Evolutionary conservation across 2,329 filamentous ascomycete genomes (phyloP).

Genomic region (Sarocladiaceae sp.): DNA sequence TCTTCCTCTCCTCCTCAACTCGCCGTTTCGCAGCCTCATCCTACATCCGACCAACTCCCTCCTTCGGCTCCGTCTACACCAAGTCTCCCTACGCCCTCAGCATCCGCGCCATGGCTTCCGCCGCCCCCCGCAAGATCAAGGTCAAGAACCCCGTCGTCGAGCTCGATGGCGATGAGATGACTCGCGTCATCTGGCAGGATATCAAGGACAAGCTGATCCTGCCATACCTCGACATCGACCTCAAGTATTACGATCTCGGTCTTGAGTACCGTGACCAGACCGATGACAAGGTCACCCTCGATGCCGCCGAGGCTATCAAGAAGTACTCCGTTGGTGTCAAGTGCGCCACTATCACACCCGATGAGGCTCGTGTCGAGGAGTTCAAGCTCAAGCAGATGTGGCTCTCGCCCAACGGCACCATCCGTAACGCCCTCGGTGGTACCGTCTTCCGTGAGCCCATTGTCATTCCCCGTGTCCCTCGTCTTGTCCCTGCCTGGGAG

Average conservation of each 20-base stretch:
- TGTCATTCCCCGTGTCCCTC: slow-evolving; percentile 88
- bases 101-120: slow-evolving; percentile 55
- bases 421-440: slow-evolving; percentile 72
- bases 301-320: slow-evolving; percentile 96
- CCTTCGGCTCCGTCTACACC: slow-evolving; percentile 38
- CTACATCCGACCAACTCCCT: slow-evolving; percentile 25
- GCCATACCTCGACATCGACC: slow-evolving; percentile 93
- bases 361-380: slow-evolving; percentile 93
- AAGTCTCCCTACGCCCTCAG: slow-evolving; percentile 59
- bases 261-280: slow-evolving; percentile 94
- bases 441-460: slow-evolving; percentile 99
- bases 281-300: slow-evolving; percentile 90
- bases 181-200: slow-evolving; percentile 96
- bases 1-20: slow-evolving; percentile 28
- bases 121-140: slow-evolving; percentile 78
- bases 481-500: slow-evolving; percentile 95
- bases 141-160: slow-evolving; percentile 99
- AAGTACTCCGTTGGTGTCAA: slow-evolving; percentile 99
- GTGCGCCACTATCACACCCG: slow-evolving; percentile 98
- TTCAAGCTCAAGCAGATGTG: slow-evolving; percentile 99
- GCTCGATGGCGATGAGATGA: slow-evolving; percentile 95
- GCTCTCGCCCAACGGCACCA: slow-evolving; percentile 94
- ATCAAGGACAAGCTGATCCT: slow-evolving; percentile 99
- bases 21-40: slow-evolving; percentile 54
- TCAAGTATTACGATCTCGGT: slow-evolving; percentile 97